phyloP scores from a whole-genome alignment of 140 eudicot genomes.

The Oenanthe javanica region DNA sequence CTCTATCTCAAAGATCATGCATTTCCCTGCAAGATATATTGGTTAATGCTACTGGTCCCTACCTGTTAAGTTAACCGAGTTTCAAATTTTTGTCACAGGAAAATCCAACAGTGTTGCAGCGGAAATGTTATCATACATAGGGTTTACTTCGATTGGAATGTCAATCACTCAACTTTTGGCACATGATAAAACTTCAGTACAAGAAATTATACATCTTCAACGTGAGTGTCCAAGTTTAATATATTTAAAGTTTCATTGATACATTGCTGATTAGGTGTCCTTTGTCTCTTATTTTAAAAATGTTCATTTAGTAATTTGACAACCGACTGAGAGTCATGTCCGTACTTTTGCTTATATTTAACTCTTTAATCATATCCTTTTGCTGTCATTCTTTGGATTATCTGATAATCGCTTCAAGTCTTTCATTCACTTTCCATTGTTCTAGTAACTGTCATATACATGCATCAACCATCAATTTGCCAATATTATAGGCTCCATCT shows the following conservation, averaged over 20 bases:
- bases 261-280: neutral
- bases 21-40: neutral
- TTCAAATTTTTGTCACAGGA: conserved; percentile 22
- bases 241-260: neutral
- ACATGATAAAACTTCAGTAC: conserved; percentile 40
- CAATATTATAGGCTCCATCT: neutral
- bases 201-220: conserved; percentile 50
- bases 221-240: conserved; percentile 29
- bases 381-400: neutral
- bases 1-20: neutral
- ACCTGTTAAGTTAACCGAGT: neutral
- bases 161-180: conserved; percentile 48
- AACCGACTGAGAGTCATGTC: neutral
- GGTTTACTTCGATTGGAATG: conserved; percentile 56
- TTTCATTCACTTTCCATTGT: neutral
- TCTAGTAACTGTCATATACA: neutral
- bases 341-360: neutral
- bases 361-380: neutral
- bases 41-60: neutral
- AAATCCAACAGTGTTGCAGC: conserved; percentile 26
- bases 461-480: neutral
- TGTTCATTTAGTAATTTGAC: neutral
- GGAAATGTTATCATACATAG: conserved; percentile 37
- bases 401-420: neutral
- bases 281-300: neutral